Evolutionary conservation across 1,139 yeast species (phyloP), one percentile per base, ranked within the genome.

Genomic region (Suhomyces yuchorum): DNA sequence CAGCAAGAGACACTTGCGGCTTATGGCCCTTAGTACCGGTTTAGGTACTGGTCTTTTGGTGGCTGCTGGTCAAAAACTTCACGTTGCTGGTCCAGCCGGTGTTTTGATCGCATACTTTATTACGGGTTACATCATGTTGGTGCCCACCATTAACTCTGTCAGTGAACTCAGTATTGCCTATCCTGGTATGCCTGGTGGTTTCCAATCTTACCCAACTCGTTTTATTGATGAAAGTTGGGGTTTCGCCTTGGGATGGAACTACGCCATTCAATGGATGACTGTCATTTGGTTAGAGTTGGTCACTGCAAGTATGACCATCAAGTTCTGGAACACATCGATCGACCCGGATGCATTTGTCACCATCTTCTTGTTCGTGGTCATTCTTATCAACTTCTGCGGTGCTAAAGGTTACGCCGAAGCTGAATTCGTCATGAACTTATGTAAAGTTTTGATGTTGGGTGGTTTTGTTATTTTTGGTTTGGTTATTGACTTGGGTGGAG

Each of bases 11-110:
- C 75, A 70, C 51, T 59, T 70, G 47, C 57, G 69, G 22, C 60
- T 69, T 38, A 67, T 68, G 53, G 70, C 73, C 8, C 60, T 70
- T 45, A 63, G 69, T 46, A 61, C 70, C 36, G 74, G 75, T 9
- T 56, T 69, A 42, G 75, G 75, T 19, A 70, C 75, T 17, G 75
- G 75, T 20, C 62, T 70, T 44, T 61, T 69, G 56, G 74, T 69
- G 24, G 74, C 72, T 2, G 61, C 70, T 5, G 73, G 72, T 26
- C 56, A 61, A 38, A 70, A 68, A 49, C 62, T 70, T 52, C 54
- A 66, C 19, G 50, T 56, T 11, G 73, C 72, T 4, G 75, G 75
- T 11, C 75, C 75, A 2, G 61, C 68, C 26, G 66, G 68, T 41
- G 58, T 70, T 28, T 57, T 70, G 42, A 58, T 70, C 7, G 73